Evolutionary conservation across 495 filamentous ascomycete species (phyloP).

Genomic region (Talaromyces trachyspermus): DNA sequence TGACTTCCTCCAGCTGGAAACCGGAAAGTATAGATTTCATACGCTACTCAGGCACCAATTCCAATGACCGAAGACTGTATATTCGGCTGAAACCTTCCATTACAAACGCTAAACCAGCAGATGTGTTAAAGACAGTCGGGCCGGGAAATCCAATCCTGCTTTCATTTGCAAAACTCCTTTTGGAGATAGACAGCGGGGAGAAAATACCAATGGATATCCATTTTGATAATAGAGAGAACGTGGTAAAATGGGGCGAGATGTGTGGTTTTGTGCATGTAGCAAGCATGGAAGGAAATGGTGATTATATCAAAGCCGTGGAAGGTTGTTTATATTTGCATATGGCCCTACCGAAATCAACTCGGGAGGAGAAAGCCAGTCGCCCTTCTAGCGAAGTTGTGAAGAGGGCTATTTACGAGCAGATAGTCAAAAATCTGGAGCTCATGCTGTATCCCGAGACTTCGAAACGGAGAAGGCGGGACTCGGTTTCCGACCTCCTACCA

Average conservation of each 20-base stretch:
- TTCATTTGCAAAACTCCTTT: constrained; percentile 8
- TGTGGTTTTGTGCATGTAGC: not conserved
- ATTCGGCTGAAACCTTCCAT: not conserved
- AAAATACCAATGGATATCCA: constrained; percentile 4
- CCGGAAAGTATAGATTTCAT: constrained; percentile 9
- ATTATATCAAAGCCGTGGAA: constrained; percentile 7
- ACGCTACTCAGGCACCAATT: constrained; percentile 1
- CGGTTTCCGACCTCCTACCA: not conserved
- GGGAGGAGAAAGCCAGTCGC: not conserved
- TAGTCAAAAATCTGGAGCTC: not conserved
- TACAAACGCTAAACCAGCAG: not conserved
- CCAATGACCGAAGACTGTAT: not conserved
- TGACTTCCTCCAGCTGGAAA: constrained; percentile 5
- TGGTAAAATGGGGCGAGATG: not conserved
- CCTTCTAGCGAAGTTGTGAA: not conserved
- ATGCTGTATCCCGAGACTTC: not conserved
- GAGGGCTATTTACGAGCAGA: not conserved
- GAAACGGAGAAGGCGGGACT: not conserved
- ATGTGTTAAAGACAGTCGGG: not conserved
- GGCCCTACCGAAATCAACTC: constrained; percentile 2
- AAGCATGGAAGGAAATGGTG: constrained; percentile 2
- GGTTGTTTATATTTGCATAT: constrained; percentile 6
- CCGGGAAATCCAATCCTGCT: constrained; percentile 8
- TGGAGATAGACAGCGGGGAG: constrained; percentile 8
- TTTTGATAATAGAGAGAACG: constrained; percentile 2